Conservation (phyloP, 2,329 filamentous ascomycete genomes). For the Alternaria burnsii region DNA sequence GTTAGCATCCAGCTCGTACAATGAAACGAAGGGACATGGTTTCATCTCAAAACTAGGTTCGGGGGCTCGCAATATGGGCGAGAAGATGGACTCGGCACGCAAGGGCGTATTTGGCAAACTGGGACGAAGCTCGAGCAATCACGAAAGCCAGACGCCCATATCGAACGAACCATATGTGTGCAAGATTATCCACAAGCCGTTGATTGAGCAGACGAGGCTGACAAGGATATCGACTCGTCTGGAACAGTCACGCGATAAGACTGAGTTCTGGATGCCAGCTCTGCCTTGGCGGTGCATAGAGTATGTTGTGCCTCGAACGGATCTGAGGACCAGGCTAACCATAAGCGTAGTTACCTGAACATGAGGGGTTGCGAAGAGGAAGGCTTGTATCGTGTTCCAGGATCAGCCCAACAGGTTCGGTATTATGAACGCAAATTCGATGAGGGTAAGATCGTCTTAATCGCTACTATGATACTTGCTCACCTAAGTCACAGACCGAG, state of each 20-base stretch:
- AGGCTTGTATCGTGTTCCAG: slow-evolving; percentile 90
- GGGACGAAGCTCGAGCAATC: slow-evolving; percentile 73
- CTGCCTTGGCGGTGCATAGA: slow-evolving; percentile 96
- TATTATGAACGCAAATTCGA: slow-evolving; percentile 94
- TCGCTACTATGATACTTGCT: slow-evolving; percentile 10
- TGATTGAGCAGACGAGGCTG: slow-evolving; percentile 87
- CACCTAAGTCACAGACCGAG: slow-evolving; percentile 66
- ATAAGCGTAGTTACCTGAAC: slow-evolving; percentile 74
- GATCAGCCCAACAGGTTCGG: slow-evolving; percentile 88
- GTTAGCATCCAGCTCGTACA: slow-evolving; percentile 60
- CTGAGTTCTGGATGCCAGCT: slow-evolving; percentile 98
- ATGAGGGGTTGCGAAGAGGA: slow-evolving; percentile 94
- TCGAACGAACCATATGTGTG: slow-evolving; percentile 84
- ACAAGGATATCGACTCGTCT: slow-evolving; percentile 91
- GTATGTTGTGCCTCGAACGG: slow-evolving; percentile 53
- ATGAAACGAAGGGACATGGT: slow-evolving; percentile 67
- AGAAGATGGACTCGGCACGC: slow-evolving; percentile 74
- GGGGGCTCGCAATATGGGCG: slow-evolving; percentile 76
- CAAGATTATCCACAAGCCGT: slow-evolving; percentile 83
- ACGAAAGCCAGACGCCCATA: slow-evolving; percentile 68
- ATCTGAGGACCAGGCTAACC: slow-evolving; percentile 16
- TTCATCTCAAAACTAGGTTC: slow-evolving; percentile 79
- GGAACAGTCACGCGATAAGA: slow-evolving; percentile 90
- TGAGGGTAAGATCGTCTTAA: slow-evolving; percentile 64
- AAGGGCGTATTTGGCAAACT: slow-evolving; percentile 85